phyloP scores from a whole-genome alignment of 108 stramenopile species.

The Fragilaria crotonensis region DNA sequence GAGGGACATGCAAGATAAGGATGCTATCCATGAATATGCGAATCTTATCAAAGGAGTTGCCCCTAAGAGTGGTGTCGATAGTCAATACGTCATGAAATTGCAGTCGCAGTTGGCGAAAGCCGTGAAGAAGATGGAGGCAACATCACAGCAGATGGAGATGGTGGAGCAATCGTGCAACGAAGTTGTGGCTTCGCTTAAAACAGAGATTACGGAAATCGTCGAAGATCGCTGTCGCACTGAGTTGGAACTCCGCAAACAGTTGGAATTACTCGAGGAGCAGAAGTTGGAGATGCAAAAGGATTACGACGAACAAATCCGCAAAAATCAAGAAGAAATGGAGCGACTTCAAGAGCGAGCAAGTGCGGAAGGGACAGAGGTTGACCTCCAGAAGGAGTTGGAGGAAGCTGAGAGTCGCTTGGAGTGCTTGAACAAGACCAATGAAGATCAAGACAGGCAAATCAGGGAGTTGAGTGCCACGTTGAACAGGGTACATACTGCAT shows the following conservation, averaged over 20 bases:
- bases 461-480: too few species aligned
- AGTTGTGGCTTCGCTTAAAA: slow-evolving; percentile 34
- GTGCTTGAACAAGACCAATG: slow-evolving; percentile 37
- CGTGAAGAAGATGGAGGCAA: slow-evolving; percentile 54
- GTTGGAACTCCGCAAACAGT: slow-evolving; percentile 46
- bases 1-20: slow-evolving; percentile 54
- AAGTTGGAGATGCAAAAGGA: slow-evolving; percentile 43
- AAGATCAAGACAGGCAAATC: slow-evolving; percentile 40
- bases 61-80: slow-evolving; percentile 46
- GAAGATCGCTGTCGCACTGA: slow-evolving; percentile 60
- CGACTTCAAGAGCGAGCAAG: slow-evolving; percentile 26
- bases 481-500: not conserved
- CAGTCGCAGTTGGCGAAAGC: slow-evolving; percentile 57
- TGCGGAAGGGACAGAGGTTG: slow-evolving; percentile 29
- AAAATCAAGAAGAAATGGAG: slow-evolving; percentile 42
- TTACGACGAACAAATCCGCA: slow-evolving; percentile 42
- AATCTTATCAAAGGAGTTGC: slow-evolving; percentile 64
- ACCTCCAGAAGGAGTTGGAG: slow-evolving; percentile 21
- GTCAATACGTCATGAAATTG: slow-evolving; percentile 52
- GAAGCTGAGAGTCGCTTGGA: slow-evolving; percentile 34
- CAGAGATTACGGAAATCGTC: slow-evolving; percentile 44
- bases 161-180: slow-evolving; percentile 39
- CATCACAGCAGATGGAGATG: slow-evolving; percentile 45
- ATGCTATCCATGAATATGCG: slow-evolving; percentile 60
- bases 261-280: slow-evolving; percentile 44